Base-by-base conservation (phyloP, 106 monocot genomes). In the Dendrobium huoshanense region DNA sequence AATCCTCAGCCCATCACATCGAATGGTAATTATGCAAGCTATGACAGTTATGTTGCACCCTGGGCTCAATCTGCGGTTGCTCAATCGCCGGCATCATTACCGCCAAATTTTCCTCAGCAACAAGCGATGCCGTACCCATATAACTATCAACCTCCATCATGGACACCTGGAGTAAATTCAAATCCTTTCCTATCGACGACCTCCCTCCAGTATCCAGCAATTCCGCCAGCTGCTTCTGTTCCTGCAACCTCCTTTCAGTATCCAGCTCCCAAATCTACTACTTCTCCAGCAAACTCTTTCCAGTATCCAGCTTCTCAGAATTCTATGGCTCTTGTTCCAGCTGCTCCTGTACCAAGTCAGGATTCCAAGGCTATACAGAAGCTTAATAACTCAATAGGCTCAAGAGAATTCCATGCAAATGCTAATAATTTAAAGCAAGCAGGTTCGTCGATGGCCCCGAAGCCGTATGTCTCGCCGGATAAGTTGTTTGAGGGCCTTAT, bases 401-500 rank as follows among this genome's bases (percentile, higher is more conserved):
- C 79, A 0, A 79, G 79, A 78, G 74, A 76, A 41, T 24, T 79
- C 10, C 55, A 81, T 5, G 0, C 6, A 10, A 76, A 51, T 76
- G 25, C 25, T 22, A 76, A 49, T 27, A 76, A 76, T 51, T 47
- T 27, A 27, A 76, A 76, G 45, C 76, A 76, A 20, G 18, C 47
- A 15, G 76, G 22, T 4, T 24, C 27, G 4, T 37, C 81, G 15
- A 44, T 73, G 20, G 55, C 80, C 80, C 75, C 84, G 10, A 87
- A 88, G 65, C 82, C 92, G 6, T 95, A 83, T 77, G 49, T 91
- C 29, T 79, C 68, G 42, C 83, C 95, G 0, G 85, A 92, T 73
- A 92, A 85, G 74, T 80, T 88, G 13, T 92, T 96, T 74, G 92
- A 92, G n/a, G 94, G 90, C 74, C 84, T 90, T 43, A 56, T 89